These are phyloP conservation scores for Clarireedia hainanense DNA, from an alignment of 2,329 filamentous ascomycete genomes.

Conservation along the genomic window DNA sequence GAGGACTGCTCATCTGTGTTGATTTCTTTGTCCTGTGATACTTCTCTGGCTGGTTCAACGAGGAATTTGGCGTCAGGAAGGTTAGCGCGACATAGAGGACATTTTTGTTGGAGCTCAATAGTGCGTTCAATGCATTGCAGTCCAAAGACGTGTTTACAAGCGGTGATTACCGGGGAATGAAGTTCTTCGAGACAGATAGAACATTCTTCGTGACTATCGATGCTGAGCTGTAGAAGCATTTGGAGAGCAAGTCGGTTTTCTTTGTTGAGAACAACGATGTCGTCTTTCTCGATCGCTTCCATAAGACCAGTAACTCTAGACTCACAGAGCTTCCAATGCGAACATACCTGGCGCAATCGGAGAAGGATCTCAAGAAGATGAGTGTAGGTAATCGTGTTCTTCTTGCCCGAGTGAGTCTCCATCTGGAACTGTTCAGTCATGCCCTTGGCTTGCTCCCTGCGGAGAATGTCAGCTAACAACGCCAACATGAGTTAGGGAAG, in stretches of 20 bases:
- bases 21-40: conserved; percentile 40
- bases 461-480: conserved; percentile 19
- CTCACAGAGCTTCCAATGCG: conserved; percentile 79
- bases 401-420: conserved; percentile 23
- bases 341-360: conserved; percentile 77
- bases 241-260: conserved; percentile 68
- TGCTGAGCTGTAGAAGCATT: conserved; percentile 64
- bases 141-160: conserved; percentile 78
- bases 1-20: conserved; percentile 63
- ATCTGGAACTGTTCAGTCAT: conserved; percentile 52
- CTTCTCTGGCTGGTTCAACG: conserved; percentile 57
- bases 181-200: conserved; percentile 71
- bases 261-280: conserved; percentile 60
- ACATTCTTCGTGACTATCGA: conserved; percentile 78
- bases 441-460: conserved; percentile 64
- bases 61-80: conserved; percentile 54
- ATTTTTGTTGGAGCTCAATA: conserved; percentile 69
- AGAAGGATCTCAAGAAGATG: conserved; percentile 74
- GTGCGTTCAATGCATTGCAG: conserved; percentile 64
- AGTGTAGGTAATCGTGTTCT: conserved; percentile 51
- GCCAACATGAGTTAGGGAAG: neutral
- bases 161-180: conserved; percentile 69
- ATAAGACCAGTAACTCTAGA: conserved; percentile 67
- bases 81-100: conserved; percentile 72
- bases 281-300: conserved; percentile 55